Evolutionary conservation across 2,329 filamentous ascomycete genomes (phyloP).

Genomic region (Fusarium coffeatum): DNA sequence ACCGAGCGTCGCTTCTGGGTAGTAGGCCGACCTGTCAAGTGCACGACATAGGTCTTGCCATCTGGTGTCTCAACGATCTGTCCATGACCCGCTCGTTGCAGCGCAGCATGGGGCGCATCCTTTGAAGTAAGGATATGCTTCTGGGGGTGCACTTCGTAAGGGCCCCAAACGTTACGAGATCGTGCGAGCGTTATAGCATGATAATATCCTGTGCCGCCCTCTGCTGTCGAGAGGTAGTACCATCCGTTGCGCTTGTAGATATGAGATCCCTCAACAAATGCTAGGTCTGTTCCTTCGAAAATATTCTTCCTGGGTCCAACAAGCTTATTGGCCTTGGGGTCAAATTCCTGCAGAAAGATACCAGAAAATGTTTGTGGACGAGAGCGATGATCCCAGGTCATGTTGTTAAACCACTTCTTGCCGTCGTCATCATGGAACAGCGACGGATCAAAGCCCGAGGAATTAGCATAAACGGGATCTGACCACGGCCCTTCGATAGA

Average conservation of each 20-base stretch:
- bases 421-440: slow-evolving; percentile 69
- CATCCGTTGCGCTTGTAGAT: slow-evolving; percentile 68
- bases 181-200: slow-evolving; percentile 71
- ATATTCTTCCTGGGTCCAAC: slow-evolving; percentile 67
- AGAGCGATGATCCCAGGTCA: slow-evolving; percentile 66
- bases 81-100: slow-evolving; percentile 66
- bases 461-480: slow-evolving; percentile 69
- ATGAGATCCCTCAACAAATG: slow-evolving; percentile 68
- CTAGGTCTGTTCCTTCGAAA: slow-evolving; percentile 66
- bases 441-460: slow-evolving; percentile 71
- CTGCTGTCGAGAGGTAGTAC: slow-evolving; percentile 70
- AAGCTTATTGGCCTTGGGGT: slow-evolving; percentile 60
- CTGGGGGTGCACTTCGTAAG: slow-evolving; percentile 69
- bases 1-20: slow-evolving; percentile 65
- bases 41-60: slow-evolving; percentile 65
- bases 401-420: slow-evolving; percentile 67
- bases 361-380: slow-evolving; percentile 64
- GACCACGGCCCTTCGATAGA: slow-evolving; percentile 70
- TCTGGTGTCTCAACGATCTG: slow-evolving; percentile 66
- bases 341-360: slow-evolving; percentile 69
- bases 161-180: slow-evolving; percentile 65
- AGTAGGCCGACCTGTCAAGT: slow-evolving; percentile 63
- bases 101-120: slow-evolving; percentile 59
- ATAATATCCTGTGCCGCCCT: slow-evolving; percentile 70
- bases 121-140: slow-evolving; percentile 68